Percentiles rank a stretch among this genome's conserved stretches.
Conservation (phyloP, 1,139 yeast genomes). For the Geotrichum reessii region DNA sequence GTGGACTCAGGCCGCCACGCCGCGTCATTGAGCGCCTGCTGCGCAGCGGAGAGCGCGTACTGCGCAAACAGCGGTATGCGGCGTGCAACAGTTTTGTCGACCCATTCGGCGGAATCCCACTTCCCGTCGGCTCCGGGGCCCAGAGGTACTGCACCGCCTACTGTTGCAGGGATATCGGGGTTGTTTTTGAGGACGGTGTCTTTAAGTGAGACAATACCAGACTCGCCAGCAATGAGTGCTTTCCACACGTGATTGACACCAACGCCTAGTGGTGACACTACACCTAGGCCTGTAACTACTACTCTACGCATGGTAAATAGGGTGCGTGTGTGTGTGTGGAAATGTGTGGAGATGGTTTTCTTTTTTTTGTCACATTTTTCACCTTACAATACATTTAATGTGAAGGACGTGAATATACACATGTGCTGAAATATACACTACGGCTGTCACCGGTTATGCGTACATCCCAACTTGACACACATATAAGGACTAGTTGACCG, state of each 20-base stretch:
- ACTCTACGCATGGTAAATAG: constrained; percentile 45
- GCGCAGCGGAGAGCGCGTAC: constrained; percentile 70
- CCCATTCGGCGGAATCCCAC: constrained; percentile 44
- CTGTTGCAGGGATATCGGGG: constrained; percentile 55
- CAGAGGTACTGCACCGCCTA: constrained; percentile 65
- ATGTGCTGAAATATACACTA: too few species aligned
- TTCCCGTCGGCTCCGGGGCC: constrained; percentile 48
- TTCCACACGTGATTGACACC: constrained; percentile 45
- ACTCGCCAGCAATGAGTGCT: constrained; percentile 32
- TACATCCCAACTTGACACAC: too few species aligned
- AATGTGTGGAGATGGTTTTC: neutral
- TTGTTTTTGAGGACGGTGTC: constrained; percentile 43
- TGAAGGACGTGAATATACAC: too few species aligned
- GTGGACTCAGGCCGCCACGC: constrained; percentile 41
- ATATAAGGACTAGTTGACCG: too few species aligned
- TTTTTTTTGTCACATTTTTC: too few species aligned
- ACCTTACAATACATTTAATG: too few species aligned
- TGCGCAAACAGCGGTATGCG: constrained; percentile 70
- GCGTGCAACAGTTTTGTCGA: constrained; percentile 39
- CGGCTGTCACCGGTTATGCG: too few species aligned
- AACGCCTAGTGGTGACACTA: constrained; percentile 79
- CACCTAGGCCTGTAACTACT: constrained; percentile 87
- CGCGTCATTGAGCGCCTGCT: constrained; percentile 71
- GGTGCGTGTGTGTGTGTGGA: neutral
- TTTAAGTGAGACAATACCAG: constrained; percentile 40